Evolutionary conservation across 2,329 filamentous ascomycete genomes (phyloP).

Genomic region (Teratosphaeria gauchensis): DNA sequence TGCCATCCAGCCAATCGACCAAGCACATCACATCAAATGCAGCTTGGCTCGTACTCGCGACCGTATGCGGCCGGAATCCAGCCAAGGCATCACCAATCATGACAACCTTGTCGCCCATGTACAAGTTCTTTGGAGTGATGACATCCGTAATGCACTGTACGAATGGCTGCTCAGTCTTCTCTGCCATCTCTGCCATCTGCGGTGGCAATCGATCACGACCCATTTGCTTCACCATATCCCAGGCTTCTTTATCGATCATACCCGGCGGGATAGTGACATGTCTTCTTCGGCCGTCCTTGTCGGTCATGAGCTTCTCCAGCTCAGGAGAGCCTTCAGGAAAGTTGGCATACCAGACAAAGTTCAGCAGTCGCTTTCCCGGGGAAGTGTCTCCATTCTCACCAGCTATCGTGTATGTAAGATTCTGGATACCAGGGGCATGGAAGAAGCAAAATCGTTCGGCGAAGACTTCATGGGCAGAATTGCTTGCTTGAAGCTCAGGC

Average conservation of each 20-base stretch:
- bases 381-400: slow-evolving; percentile 31
- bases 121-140: slow-evolving; percentile 29
- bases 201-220: slow-evolving; percentile 26
- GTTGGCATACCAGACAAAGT: slow-evolving; percentile 40
- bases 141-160: slow-evolving; percentile 38
- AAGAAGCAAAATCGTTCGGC: slow-evolving; percentile 34
- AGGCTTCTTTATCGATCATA: slow-evolving; percentile 29
- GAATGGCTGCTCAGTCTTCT: slow-evolving; percentile 32
- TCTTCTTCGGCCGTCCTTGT: slow-evolving; percentile 30
- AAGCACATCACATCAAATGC: slow-evolving; percentile 34
- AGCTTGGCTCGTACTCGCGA: slow-evolving; percentile 36
- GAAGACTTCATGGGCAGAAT: slow-evolving; percentile 25
- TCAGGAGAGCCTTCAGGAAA: slow-evolving; percentile 28
- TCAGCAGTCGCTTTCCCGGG: slow-evolving; percentile 34
- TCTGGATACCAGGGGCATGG: slow-evolving; percentile 17
- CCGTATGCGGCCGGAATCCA: slow-evolving; percentile 37
- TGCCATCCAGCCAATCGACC: slow-evolving; percentile 32
- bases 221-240: slow-evolving; percentile 29
- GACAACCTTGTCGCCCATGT: slow-evolving; percentile 33
- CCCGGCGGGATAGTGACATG: slow-evolving; percentile 36
- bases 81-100: slow-evolving; percentile 39
- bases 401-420: slow-evolving; percentile 36
- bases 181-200: slow-evolving; percentile 33
- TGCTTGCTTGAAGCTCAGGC: slow-evolving; percentile 25
- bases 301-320: slow-evolving; percentile 35